phyloP scores from a whole-genome alignment of 306 rosid genomes.

The Cicer cuneatum region DNA sequence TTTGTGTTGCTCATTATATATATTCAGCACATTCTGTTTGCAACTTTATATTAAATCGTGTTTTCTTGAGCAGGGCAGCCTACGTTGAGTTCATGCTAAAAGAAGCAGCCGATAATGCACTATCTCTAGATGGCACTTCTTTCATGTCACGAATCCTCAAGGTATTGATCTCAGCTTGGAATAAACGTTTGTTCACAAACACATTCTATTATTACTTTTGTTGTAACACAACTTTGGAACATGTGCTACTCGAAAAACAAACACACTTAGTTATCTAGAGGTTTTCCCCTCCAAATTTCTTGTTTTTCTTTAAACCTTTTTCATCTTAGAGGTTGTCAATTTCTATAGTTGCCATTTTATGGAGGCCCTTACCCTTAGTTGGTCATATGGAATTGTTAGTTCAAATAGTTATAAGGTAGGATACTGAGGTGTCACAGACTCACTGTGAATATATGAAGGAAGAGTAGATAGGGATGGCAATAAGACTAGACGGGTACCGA shows the following conservation, averaged over 20 bases:
- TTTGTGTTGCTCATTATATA: slow-evolving; percentile 20
- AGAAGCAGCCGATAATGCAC: slow-evolving; percentile 87
- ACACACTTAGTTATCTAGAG: neutral
- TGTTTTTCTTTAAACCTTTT: neutral
- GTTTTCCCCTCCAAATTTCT: neutral
- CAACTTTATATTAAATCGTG: slow-evolving; percentile 32
- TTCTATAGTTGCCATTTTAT: neutral
- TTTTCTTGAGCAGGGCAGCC: slow-evolving; percentile 78
- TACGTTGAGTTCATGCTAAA: slow-evolving; percentile 91
- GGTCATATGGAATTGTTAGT: no score
- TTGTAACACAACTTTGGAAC: slow-evolving; percentile 1
- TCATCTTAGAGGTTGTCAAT: neutral
- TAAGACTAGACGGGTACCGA: no score
- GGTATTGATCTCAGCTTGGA: slow-evolving; percentile 57
- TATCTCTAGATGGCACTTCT: slow-evolving; percentile 91
- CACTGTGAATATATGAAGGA: no score
- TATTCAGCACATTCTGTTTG: slow-evolving; percentile 18
- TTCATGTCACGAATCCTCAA: slow-evolving; percentile 94
- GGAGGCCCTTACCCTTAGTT: no score
- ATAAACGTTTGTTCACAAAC: neutral
- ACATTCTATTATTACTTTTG: neutral
- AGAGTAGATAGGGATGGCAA: no score
- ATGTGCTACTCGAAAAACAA: neutral
- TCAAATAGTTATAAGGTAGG: no score
- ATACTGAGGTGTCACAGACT: no score